These are phyloP conservation scores for Flammula alnicola DNA, from an alignment of 1,284 basidiomycete genomes.

Conservation along the genomic window DNA sequence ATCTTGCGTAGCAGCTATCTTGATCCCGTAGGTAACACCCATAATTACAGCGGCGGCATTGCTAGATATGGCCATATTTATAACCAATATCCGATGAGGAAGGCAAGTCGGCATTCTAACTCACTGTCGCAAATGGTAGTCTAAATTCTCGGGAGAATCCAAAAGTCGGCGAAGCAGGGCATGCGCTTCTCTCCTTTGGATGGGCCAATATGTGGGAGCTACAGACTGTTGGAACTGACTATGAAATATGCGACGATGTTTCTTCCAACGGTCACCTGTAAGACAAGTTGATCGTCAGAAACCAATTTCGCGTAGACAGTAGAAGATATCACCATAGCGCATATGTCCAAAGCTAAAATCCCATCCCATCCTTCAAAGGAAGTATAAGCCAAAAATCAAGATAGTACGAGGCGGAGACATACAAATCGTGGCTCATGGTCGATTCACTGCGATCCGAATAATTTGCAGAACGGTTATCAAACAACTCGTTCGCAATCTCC, in stretches of 20 bases:
- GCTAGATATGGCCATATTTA: slow-evolving; percentile 27
- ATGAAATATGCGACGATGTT: slow-evolving; percentile 53
- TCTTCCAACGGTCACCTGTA: slow-evolving; percentile 49
- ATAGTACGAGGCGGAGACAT: background rate
- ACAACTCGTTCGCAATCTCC: slow-evolving; percentile 39
- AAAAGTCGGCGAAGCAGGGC: slow-evolving; percentile 42
- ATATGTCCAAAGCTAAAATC: slow-evolving; percentile 54
- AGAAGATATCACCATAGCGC: slow-evolving; percentile 41
- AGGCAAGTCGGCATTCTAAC: slow-evolving; percentile 19
- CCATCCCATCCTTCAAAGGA: slow-evolving; percentile 28
- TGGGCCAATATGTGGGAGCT: slow-evolving; percentile 41
- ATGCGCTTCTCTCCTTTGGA: slow-evolving; percentile 43
- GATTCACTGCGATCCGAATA: slow-evolving; percentile 44
- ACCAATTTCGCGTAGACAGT: background rate
- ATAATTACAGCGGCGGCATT: slow-evolving; percentile 46
- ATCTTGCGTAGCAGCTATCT: slow-evolving; percentile 36
- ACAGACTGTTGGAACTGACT: slow-evolving; percentile 45
- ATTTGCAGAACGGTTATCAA: slow-evolving; percentile 41
- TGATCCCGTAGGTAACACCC: slow-evolving; percentile 42
- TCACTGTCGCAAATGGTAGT: slow-evolving; percentile 49
- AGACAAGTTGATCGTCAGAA: background rate
- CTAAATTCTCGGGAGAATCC: slow-evolving; percentile 40
- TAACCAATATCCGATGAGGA: background rate
- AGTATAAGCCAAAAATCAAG: background rate
- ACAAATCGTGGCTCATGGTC: slow-evolving; percentile 24